phyloP scores from a whole-genome alignment of 176 grass and related monocot species.

The Cymbopogon citratus region DNA sequence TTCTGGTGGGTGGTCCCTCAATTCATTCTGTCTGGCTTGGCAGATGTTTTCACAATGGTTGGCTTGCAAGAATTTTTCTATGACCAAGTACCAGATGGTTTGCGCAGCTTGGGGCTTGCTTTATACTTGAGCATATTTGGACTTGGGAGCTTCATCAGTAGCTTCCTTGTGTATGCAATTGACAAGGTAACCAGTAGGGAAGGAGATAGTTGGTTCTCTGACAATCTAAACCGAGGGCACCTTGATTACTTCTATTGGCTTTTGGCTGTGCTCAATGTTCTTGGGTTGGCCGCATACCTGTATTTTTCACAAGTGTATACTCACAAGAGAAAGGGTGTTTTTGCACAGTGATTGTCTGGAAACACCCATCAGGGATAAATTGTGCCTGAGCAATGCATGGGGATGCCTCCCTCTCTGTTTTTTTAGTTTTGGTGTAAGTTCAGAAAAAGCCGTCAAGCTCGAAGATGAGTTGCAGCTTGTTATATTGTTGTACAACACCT shows the following conservation, averaged over 20 bases:
- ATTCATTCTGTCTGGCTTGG: slow-evolving; percentile 40
- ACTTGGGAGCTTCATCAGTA: slow-evolving; percentile 38
- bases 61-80: slow-evolving; percentile 67
- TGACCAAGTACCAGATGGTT: slow-evolving; percentile 49
- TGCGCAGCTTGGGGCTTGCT: slow-evolving; percentile 54
- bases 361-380: not conserved
- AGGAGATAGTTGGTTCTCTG: slow-evolving; percentile 46
- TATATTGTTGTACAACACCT: not conserved
- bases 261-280: slow-evolving; percentile 31
- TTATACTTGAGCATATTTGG: slow-evolving; percentile 51
- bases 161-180: slow-evolving; percentile 39
- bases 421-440: not conserved
- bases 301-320: slow-evolving; percentile 33
- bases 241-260: slow-evolving; percentile 69
- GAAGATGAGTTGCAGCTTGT: no score
- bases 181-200: slow-evolving; percentile 32
- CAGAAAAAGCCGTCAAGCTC: no score
- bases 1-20: slow-evolving; percentile 57
- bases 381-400: not conserved
- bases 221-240: slow-evolving; percentile 45
- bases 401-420: not conserved
- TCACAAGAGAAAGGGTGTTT: slow-evolving; percentile 32
- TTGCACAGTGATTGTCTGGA: not conserved
- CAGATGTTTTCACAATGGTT: slow-evolving; percentile 41
- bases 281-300: slow-evolving; percentile 33